These are phyloP conservation scores for Penicillium psychrosexuale DNA, from an alignment of 2,329 filamentous ascomycete genomes.

Conservation along the genomic window DNA sequence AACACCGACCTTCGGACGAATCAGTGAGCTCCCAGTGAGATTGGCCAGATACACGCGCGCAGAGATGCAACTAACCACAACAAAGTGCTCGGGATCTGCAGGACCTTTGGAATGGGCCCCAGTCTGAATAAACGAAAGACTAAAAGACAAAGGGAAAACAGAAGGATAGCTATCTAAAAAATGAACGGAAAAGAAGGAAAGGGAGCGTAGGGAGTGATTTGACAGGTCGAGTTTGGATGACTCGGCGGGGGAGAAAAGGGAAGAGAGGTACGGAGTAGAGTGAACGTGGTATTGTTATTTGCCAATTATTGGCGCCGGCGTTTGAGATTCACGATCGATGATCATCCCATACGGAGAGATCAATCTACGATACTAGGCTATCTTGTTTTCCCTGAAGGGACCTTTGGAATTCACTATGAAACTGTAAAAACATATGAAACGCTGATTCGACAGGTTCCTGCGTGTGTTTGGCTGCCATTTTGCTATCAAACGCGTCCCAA, in stretches of 20 bases:
- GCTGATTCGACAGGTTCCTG: conserved; percentile 1
- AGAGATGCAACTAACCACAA: conserved; percentile 14
- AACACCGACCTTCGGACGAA: conserved; percentile 18
- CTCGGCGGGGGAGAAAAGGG: conserved; percentile 36
- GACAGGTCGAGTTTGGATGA: conserved; percentile 28
- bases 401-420: neutral
- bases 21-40: conserved; percentile 14
- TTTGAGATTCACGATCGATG: conserved; percentile 16
- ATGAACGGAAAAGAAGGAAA: conserved; percentile 12
- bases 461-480: neutral
- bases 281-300: conserved; percentile 12
- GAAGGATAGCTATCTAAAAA: conserved; percentile 11
- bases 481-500: conserved; percentile 4
- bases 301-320: conserved; percentile 19
- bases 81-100: conserved; percentile 15
- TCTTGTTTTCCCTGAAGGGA: neutral
- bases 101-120: neutral
- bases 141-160: conserved; percentile 5
- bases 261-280: conserved; percentile 9
- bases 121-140: conserved; percentile 10
- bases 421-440: neutral
- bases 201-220: conserved; percentile 23
- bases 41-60: conserved; percentile 16
- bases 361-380: neutral
- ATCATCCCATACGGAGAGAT: neutral